Conservation (phyloP, 495 filamentous ascomycete species). For the Delitschia confertaspora region DNA sequence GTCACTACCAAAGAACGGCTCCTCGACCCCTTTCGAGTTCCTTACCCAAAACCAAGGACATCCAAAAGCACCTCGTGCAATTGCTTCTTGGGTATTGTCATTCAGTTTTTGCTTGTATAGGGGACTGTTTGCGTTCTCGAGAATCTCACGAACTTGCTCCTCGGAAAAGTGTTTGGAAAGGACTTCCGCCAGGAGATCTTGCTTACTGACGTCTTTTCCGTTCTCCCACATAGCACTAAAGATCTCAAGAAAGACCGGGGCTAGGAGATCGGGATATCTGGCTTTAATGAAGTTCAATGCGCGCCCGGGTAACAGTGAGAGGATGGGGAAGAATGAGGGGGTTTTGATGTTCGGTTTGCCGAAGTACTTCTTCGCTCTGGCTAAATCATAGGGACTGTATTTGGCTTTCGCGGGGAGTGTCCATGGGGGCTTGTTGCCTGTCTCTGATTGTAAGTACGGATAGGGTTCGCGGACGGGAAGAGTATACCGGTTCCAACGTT, state of each 20-base stretch:
- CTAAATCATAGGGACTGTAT: conserved; percentile 46
- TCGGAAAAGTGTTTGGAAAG: conserved; percentile 36
- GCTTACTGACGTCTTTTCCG: conserved; percentile 43
- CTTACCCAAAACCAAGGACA: conserved; percentile 68
- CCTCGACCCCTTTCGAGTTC: conserved; percentile 47
- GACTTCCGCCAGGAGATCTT: conserved; percentile 34
- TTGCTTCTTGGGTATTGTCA: conserved; percentile 48
- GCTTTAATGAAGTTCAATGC: conserved; percentile 56
- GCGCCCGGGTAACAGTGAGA: conserved; percentile 51
- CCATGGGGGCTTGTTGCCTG: conserved; percentile 69
- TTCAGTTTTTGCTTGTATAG: conserved; percentile 53
- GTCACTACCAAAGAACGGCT: conserved; percentile 74
- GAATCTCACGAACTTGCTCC: conserved; percentile 43
- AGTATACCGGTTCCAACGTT: conserved; percentile 52
- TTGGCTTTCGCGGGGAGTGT: conserved; percentile 54
- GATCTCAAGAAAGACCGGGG: conserved; percentile 39
- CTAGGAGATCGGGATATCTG: conserved; percentile 28
- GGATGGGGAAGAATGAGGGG: conserved; percentile 46
- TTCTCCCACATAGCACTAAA: conserved; percentile 44
- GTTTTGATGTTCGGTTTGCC: conserved; percentile 39
- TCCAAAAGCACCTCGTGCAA: conserved; percentile 61
- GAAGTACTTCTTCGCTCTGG: conserved; percentile 48
- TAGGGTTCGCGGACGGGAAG: conserved; percentile 2
- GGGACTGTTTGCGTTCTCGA: conserved; percentile 39
- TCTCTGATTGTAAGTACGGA: not conserved